Conservation (phyloP, 495 filamentous ascomycete genomes). For the Neurospora intermedia region DNA sequence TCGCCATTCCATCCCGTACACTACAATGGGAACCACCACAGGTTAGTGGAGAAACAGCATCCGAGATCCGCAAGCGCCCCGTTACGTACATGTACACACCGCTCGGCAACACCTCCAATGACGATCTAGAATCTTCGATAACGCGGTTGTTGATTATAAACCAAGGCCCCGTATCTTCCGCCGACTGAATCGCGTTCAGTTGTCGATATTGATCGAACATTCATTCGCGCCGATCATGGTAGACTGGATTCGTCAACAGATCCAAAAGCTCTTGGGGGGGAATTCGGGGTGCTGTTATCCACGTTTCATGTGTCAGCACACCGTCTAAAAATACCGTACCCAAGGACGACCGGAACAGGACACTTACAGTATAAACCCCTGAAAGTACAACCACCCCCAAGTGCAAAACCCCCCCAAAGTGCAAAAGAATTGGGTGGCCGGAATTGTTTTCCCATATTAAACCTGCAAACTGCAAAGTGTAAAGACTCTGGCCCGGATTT, state of each 20-base stretch:
- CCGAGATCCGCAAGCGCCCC: neutral
- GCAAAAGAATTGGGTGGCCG: too few relatives aligned
- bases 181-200: neutral
- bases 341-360: neutral
- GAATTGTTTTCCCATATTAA: neutral
- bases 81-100: neutral
- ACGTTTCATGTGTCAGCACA: neutral
- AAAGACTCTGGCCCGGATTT: too few relatives aligned
- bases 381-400: too few relatives aligned
- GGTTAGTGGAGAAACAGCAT: neutral
- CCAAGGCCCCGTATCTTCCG: neutral
- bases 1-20: neutral
- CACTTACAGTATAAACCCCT: too few relatives aligned
- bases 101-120: neutral
- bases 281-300: constrained; percentile 8
- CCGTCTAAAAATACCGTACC: neutral
- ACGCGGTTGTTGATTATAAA: neutral
- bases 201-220: neutral
- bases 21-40: neutral
- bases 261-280: constrained; percentile 8
- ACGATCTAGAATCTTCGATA: too few relatives aligned
- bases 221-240: neutral
- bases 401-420: neutral
- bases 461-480: neutral
- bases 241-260: constrained; percentile 6